These are phyloP conservation scores for Flaveria ramosissima DNA, from an alignment of 129 eudicot species.

Conservation along the genomic window DNA sequence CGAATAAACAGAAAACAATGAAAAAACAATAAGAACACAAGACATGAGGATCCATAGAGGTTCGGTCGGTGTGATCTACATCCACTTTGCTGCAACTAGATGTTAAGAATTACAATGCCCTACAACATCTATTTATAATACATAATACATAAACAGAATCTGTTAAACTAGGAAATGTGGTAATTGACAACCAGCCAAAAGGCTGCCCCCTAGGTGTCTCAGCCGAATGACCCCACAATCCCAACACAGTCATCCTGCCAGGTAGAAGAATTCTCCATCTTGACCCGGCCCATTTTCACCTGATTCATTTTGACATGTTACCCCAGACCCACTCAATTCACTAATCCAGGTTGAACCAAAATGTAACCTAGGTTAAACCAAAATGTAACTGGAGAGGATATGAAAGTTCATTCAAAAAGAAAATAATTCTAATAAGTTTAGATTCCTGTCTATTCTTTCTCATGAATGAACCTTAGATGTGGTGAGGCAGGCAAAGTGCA, in stretches of 20 bases:
- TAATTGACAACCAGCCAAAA: too few relatives aligned
- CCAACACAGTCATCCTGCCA: background rate
- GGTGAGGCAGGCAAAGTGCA: background rate
- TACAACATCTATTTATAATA: too few relatives aligned
- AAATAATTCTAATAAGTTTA: background rate
- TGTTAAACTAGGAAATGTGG: too few relatives aligned
- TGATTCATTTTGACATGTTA: background rate
- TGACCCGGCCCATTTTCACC: background rate
- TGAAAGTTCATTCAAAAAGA: background rate
- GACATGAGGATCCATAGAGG: too few relatives aligned
- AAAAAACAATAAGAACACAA: too few relatives aligned
- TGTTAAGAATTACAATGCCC: too few relatives aligned
- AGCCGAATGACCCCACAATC: too few relatives aligned
- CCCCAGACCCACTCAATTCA: background rate
- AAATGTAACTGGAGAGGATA: background rate
- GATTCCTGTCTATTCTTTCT: slow-evolving; percentile 11
- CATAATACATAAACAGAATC: too few relatives aligned
- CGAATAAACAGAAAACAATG: too few relatives aligned
- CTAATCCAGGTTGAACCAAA: background rate
- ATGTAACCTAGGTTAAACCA: background rate
- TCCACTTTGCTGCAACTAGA: too few relatives aligned
- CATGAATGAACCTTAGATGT: background rate
- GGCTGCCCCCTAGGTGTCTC: too few relatives aligned
- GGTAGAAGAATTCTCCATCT: background rate
- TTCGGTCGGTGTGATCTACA: too few relatives aligned